Base-by-base conservation (phyloP, 2,329 filamentous ascomycete genomes). In the Arthroderma sp. region DNA sequence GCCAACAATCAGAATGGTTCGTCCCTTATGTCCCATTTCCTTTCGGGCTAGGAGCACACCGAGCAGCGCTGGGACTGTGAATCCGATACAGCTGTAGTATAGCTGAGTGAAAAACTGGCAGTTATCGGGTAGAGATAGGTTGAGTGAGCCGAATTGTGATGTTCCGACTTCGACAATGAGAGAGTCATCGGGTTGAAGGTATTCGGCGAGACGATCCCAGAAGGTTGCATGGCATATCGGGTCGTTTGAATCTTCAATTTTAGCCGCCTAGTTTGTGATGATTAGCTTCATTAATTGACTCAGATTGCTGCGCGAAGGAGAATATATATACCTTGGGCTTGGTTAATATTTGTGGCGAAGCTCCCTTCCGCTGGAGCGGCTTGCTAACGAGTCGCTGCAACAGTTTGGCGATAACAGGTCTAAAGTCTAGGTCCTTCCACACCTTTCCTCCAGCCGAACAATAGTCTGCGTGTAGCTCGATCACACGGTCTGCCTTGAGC, bases 31-130 rank as follows among this genome's bases (percentile, higher is more conserved):
- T 8, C 51, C 45, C 28, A 51, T 45, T 36, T 56, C 54, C 36
- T 51, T 50, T 15, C 48, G 50, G 11, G 54, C 54, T 29, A 55
- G 36, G 5, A 53, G 42, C 5, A 50, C 52, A 6, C 54, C 54
- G 8, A 55, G 48, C 27, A 51, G 51, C 29, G 53, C 51, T 10
- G 52, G 52, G 8, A 56, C 52, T 1, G 51, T 54, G 42, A 50
- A 56, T n/a, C 54, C 54, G 40, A 56, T 56, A 15, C 53, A 55
- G 10, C 52, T 53, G 46, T 49, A 56, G 46, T 52, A 55, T 7
- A 52, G 47, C 30, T 55, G 54, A 3, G 51, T 54, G 48, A 52
- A 53, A 40, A 47, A 52, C 29, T 48, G 38, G 31, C 48, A 43
- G 45, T 56, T 52, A n/a, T 48, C 43, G 28, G 54, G 52, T 33